These are phyloP conservation scores for Bolboschoenoplectus hybrid DNA, from an alignment of 202 grass and related monocot genomes.

Conservation along the genomic window DNA sequence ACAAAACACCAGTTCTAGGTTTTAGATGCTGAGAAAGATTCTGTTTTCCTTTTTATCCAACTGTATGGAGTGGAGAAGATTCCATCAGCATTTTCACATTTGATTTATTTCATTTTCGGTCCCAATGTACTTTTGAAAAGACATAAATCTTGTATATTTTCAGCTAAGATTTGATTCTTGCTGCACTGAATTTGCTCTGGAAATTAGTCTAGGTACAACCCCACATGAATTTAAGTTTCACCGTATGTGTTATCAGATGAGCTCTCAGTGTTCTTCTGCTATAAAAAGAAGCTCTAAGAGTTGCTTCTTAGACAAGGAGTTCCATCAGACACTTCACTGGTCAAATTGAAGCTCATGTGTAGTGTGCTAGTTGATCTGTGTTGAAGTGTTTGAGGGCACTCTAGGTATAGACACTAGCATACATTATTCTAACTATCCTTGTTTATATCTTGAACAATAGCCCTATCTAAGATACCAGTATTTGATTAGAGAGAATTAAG, in stretches of 20 bases:
- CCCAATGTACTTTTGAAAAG: not conserved
- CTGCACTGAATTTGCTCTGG: not conserved
- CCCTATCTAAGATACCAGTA: not conserved
- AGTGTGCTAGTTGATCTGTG: not conserved
- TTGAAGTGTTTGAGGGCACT: constrained; percentile 60
- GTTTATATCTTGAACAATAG: not conserved
- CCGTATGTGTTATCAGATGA: not conserved
- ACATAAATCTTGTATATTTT: not conserved
- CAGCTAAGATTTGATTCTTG: not conserved
- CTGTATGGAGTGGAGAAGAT: no score
- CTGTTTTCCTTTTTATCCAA: no score
- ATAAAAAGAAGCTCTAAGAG: not conserved
- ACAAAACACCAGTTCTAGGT: no score
- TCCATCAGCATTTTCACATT: no score
- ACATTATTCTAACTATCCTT: not conserved
- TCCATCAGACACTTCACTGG: constrained; percentile 53
- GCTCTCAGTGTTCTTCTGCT: not conserved
- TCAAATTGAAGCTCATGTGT: not conserved
- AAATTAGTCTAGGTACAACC: not conserved
- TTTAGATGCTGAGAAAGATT: no score
- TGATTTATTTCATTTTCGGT: no score
- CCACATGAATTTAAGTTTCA: not conserved
- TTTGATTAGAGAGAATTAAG: not conserved
- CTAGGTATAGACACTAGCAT: not conserved
- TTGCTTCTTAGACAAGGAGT: constrained; percentile 25